phyloP scores from a whole-genome alignment of 1,284 basidiomycete species.

The Sporisorium sorghi region DNA sequence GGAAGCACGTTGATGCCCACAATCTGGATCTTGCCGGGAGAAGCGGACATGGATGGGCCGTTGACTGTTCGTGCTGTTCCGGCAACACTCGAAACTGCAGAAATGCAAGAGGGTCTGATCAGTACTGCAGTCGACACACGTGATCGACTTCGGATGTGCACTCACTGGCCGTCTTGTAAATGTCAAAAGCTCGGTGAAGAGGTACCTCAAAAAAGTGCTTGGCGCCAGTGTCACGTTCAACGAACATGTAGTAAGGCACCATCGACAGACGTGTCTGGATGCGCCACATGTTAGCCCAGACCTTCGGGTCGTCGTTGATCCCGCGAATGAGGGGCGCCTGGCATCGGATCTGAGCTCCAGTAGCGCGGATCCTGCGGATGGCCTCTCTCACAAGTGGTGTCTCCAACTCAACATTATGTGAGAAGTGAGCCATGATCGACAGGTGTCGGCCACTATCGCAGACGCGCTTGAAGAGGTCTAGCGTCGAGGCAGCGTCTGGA shows the following conservation, averaged over 20 bases:
- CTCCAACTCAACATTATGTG: background rate
- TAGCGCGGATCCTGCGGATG: background rate
- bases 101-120: too few species aligned
- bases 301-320: constrained; percentile 8
- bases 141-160: too few species aligned
- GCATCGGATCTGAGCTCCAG: constrained; percentile 13
- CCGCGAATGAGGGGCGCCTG: constrained; percentile 11
- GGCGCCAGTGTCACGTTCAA: constrained; percentile 5
- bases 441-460: constrained; percentile 9
- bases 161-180: constrained; percentile 8
- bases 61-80: constrained; percentile 7
- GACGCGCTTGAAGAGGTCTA: constrained; percentile 5
- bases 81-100: constrained; percentile 3
- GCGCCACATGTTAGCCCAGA: constrained; percentile 11
- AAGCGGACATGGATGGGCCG: constrained; percentile 13
- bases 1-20: constrained; percentile 5
- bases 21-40: constrained; percentile 11
- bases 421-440: constrained; percentile 14
- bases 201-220: constrained; percentile 13
- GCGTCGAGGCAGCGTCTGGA: constrained; percentile 5
- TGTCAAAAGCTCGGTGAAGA: constrained; percentile 5
- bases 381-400: constrained; percentile 10
- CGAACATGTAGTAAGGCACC: constrained; percentile 12
- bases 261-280: background rate
- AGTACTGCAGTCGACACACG: too few species aligned